These are phyloP conservation scores for Leucosporidium scottii DNA, from an alignment of 768 basidiomycete species.

Conservation along the genomic window DNA sequence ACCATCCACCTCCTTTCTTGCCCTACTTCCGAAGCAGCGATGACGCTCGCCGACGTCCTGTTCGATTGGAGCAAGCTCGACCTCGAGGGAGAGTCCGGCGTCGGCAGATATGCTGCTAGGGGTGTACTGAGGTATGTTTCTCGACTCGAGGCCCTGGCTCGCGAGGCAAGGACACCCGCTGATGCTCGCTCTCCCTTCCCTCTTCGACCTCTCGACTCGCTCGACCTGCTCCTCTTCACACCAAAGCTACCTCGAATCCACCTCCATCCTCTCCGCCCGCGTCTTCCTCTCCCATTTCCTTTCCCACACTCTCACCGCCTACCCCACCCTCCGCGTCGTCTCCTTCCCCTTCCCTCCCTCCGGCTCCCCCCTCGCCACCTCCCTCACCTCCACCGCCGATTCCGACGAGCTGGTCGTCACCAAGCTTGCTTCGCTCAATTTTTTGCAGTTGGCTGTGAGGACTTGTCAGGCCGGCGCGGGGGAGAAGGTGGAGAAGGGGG, in stretches of 20 bases:
- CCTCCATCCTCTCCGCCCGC: conserved; percentile 85
- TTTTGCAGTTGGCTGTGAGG: conserved; percentile 77
- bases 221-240: too few species aligned
- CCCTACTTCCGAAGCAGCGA: conserved; percentile 81
- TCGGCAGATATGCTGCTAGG: conserved; percentile 71
- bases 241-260: conserved; percentile 54
- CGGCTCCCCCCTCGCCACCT: conserved; percentile 27
- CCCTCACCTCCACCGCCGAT: conserved; percentile 30
- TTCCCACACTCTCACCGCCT: conserved; percentile 53
- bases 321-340: conserved; percentile 45
- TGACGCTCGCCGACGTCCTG: conserved; percentile 77
- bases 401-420: conserved; percentile 66
- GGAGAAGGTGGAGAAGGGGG: conserved; percentile 59
- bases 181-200: too few species aligned
- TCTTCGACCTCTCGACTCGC: too few species aligned
- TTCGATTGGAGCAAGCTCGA: conserved; percentile 60
- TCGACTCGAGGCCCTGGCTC: too few species aligned
- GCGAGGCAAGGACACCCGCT: too few species aligned
- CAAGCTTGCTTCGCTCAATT: conserved; percentile 70
- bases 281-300: conserved; percentile 81
- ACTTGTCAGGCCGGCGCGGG: conserved; percentile 57
- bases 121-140: conserved; percentile 71
- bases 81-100: conserved; percentile 44
- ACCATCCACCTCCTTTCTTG: conserved; percentile 77
- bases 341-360: conserved; percentile 36